Conservation (phyloP, 129 eudicot species). For the Helianthus tuberosus region DNA sequence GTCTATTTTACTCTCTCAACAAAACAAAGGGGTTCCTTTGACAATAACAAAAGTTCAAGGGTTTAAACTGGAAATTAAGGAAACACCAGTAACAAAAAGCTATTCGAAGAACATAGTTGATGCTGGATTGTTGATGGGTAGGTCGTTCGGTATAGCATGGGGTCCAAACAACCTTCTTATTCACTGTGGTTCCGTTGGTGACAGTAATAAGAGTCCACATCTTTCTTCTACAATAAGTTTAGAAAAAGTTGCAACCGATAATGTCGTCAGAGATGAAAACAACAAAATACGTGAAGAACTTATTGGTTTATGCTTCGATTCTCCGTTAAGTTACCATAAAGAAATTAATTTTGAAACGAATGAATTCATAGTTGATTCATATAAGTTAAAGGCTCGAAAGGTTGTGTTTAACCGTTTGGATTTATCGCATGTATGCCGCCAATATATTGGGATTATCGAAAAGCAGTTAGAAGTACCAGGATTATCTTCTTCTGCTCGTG, state of each 20-base stretch:
- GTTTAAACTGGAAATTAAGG: slow-evolving; percentile 59
- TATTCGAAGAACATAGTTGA: slow-evolving; percentile 79
- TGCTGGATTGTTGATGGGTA: slow-evolving; percentile 90
- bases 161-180: slow-evolving; percentile 92
- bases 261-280: slow-evolving; percentile 72
- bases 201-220: slow-evolving; percentile 32
- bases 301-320: slow-evolving; percentile 58
- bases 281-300: slow-evolving; percentile 67
- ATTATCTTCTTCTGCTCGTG: slow-evolving; percentile 66
- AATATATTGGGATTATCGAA: slow-evolving; percentile 75
- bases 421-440: slow-evolving; percentile 67
- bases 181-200: slow-evolving; percentile 71
- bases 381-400: slow-evolving; percentile 63
- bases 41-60: slow-evolving; percentile 69
- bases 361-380: slow-evolving; percentile 53
- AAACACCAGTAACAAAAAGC: slow-evolving; percentile 70
- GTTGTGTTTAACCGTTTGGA: slow-evolving; percentile 51
- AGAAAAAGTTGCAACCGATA: slow-evolving; percentile 84
- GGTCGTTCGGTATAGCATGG: slow-evolving; percentile 91
- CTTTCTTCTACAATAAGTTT: slow-evolving; percentile 67
- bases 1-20: slow-evolving; percentile 70
- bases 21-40: slow-evolving; percentile 63
- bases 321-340: slow-evolving; percentile 67
- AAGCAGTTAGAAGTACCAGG: slow-evolving; percentile 78
- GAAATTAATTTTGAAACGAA: slow-evolving; percentile 57